Evolutionary conservation across 1,284 basidiomycete species (phyloP), one percentile per base, ranked within the genome.

Genomic region (Cystobasidiaceae sp.): DNA sequence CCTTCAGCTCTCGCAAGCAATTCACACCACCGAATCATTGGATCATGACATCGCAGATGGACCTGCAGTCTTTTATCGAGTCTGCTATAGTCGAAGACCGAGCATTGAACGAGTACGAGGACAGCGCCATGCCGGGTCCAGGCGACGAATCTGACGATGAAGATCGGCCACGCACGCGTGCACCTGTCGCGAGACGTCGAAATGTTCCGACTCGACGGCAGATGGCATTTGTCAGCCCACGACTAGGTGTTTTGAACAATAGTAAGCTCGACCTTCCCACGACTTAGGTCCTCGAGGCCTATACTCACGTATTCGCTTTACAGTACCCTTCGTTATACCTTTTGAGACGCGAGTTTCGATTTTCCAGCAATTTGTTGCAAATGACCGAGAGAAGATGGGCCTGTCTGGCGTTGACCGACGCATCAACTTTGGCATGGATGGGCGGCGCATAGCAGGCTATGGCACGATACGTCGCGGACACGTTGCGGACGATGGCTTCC

Each of bases 161-260:
- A 43, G 67, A 62, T 54, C 61, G 48, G 19, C 62, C 56, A 30
- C 41, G 27, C 50, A 25, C 23, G 28, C 56, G 32, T 19, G 23
- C 41, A 19, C 44, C 25, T 21, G 28, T 21, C n/a, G 44, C 23
- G 33, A 30, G 33, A 15, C 30, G 23, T 33, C 64, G 50, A 32
- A 61, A 39, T 34, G 69, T 77, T 23, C 79, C 83, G 51, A 82
- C 83, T 23, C 88, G 88, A 71, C 85, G 87, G 7, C 85, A 90
- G 69, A 76, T 89, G 46, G 85, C 88, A 0, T 82, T 86, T 63
- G 73, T 87, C 50, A 88, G 89, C 5, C 94, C 93, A 0, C 85
- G 92, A 3, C 82, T 97, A 1, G 90, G 90, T 3, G 83, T 97
- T 28, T 83, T 98, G 56, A 92, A 97, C 80, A 93, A 97, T 76